phyloP scores from a whole-genome alignment of 2,329 filamentous ascomycete genomes.

The Venturia oleaginea region DNA sequence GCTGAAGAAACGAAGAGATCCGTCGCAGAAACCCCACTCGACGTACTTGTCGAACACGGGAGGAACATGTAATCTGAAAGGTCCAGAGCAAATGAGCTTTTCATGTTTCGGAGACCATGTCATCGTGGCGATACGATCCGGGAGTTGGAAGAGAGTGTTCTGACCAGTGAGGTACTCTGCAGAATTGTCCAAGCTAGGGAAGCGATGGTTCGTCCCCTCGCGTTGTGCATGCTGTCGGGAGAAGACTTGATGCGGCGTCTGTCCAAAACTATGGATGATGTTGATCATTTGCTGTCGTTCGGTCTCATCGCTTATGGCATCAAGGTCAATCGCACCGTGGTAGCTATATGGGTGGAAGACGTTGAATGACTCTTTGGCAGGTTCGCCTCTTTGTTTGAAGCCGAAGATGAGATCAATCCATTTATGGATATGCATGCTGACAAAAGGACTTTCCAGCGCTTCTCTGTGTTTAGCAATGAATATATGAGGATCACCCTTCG shows the following conservation, averaged over 20 bases:
- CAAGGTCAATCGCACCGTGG: conserved; percentile 83
- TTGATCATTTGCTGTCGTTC: conserved; percentile 84
- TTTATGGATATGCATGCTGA: conserved; percentile 78
- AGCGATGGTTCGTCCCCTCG: conserved; percentile 57
- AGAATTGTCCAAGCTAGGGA: conserved; percentile 65
- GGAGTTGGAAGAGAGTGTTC: conserved; percentile 64
- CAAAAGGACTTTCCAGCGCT: conserved; percentile 85
- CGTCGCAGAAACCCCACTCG: conserved; percentile 93
- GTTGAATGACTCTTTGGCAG: conserved; percentile 82
- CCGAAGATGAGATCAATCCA: conserved; percentile 98
- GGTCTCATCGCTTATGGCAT: conserved; percentile 79
- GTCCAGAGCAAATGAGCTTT: conserved; percentile 70
- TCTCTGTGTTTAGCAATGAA: conserved; percentile 96
- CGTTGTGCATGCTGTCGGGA: conserved; percentile 67
- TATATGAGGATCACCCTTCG: conserved; percentile 88
- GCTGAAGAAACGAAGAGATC: conserved; percentile 83
- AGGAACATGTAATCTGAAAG: conserved; percentile 78
- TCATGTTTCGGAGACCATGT: conserved; percentile 72
- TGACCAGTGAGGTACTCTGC: conserved; percentile 68
- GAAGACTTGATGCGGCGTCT: conserved; percentile 94
- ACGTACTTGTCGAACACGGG: conserved; percentile 83
- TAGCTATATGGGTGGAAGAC: conserved; percentile 97
- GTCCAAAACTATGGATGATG: conserved; percentile 97
- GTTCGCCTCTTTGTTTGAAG: conserved; percentile 85
- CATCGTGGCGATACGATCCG: conserved; percentile 72